Conservation (phyloP, 2,329 filamentous ascomycete genomes). For the Pseudocercospora vitis region DNA sequence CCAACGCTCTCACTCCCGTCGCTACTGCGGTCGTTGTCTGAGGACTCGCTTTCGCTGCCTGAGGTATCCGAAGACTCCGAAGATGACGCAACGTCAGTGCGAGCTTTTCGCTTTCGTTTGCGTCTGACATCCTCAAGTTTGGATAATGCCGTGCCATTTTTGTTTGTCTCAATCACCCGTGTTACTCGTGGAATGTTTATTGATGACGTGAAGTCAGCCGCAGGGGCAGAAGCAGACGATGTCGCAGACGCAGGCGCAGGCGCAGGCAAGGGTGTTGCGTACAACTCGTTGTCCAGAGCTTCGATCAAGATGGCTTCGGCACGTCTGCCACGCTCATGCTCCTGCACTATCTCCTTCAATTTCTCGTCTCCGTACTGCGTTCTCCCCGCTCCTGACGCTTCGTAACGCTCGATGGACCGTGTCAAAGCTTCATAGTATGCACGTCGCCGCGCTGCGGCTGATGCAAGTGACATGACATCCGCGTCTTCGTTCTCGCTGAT, state of each 20-base stretch:
- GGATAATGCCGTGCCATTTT: background rate
- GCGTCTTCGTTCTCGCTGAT: conserved; percentile 14
- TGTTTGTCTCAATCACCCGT: conserved; percentile 8
- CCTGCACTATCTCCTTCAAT: conserved; percentile 14
- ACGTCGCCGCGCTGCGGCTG: conserved; percentile 11
- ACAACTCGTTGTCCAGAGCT: conserved; percentile 15
- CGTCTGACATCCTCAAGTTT: background rate
- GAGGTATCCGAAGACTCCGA: conserved; percentile 7
- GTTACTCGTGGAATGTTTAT: conserved; percentile 11
- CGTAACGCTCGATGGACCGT: conserved; percentile 13
- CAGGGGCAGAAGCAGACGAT: background rate
- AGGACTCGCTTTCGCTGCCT: conserved; percentile 5
- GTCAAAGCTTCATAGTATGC: conserved; percentile 20
- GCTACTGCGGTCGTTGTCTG: conserved; percentile 6
- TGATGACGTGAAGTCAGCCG: too few species aligned
- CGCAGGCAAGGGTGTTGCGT: background rate
- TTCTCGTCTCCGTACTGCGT: conserved; percentile 20
- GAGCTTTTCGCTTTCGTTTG: conserved; percentile 17
- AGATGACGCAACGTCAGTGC: conserved; percentile 14
- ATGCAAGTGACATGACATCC: conserved; percentile 19
- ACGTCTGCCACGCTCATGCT: conserved; percentile 15
- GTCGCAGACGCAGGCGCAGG: background rate
- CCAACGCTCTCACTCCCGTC: background rate
- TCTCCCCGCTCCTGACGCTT: conserved; percentile 16
- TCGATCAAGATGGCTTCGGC: conserved; percentile 11